Conservation (phyloP, 2,329 filamentous ascomycete genomes). For the Diplodia intermedia region DNA sequence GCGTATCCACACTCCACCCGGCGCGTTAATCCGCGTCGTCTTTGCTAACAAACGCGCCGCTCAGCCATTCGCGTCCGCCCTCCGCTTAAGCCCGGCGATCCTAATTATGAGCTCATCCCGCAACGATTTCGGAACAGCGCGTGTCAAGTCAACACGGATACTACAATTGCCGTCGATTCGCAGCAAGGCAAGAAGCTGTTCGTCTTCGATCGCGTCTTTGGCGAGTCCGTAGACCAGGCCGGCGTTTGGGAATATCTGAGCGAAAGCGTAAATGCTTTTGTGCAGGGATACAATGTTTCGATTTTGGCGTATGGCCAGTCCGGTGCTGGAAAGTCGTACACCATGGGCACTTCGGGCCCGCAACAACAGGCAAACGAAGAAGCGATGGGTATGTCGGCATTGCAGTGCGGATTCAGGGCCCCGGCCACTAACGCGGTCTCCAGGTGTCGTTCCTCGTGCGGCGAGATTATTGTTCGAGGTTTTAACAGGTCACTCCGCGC, state of each 20-base stretch:
- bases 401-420: not conserved
- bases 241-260: constrained; percentile 93
- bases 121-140: constrained; percentile 93
- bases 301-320: constrained; percentile 97
- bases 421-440: constrained; percentile 32
- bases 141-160: constrained; percentile 86
- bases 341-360: constrained; percentile 95
- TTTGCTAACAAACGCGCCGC: constrained; percentile 39
- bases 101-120: constrained; percentile 92
- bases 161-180: constrained; percentile 85
- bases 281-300: constrained; percentile 98
- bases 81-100: constrained; percentile 80
- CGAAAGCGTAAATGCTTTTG: constrained; percentile 87
- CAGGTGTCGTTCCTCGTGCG: constrained; percentile 94
- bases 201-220: constrained; percentile 94
- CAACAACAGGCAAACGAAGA: constrained; percentile 73
- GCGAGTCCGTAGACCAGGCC: constrained; percentile 80
- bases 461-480: constrained; percentile 87
- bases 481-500: constrained; percentile 68
- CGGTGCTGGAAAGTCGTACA: constrained; percentile 96
- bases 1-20: constrained; percentile 55
- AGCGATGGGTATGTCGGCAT: constrained; percentile 73
- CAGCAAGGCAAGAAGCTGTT: constrained; percentile 89
- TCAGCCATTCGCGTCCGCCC: constrained; percentile 92
- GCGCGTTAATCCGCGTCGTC: constrained; percentile 26